phyloP scores from a whole-genome alignment of 2,329 filamentous ascomycete genomes.

The Paramyrothecium sp. region DNA sequence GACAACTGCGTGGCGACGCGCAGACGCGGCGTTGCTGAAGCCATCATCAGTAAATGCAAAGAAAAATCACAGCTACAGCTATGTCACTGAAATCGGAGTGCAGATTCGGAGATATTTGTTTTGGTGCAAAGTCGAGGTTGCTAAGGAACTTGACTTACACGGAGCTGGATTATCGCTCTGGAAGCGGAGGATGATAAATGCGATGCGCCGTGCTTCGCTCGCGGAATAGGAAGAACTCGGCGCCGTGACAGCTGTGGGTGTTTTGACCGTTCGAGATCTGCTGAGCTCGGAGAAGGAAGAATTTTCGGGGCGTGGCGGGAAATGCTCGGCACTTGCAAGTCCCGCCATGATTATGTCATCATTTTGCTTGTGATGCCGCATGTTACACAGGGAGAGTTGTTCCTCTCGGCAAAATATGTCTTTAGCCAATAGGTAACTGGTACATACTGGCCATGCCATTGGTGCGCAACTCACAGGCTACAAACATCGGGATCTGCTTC shows the following conservation, averaged over 20 bases:
- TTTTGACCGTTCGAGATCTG: conserved; percentile 25
- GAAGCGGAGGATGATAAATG: conserved; percentile 41
- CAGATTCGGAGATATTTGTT: background rate
- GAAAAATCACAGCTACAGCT: background rate
- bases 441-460: too few species aligned
- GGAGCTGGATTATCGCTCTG: conserved; percentile 20
- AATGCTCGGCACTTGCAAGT: conserved; percentile 14
- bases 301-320: conserved; percentile 28
- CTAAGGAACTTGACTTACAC: conserved; percentile 30
- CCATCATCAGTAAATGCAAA: background rate
- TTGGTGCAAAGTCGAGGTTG: conserved; percentile 11
- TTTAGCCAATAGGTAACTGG: too few species aligned
- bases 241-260: conserved; percentile 29
- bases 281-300: conserved; percentile 31
- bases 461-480: too few species aligned
- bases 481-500: too few species aligned
- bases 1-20: background rate
- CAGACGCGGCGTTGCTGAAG: background rate
- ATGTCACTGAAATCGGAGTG: background rate
- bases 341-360: conserved; percentile 9
- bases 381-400: too few species aligned
- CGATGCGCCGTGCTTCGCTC: conserved; percentile 33
- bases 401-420: too few species aligned
- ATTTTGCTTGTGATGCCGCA: too few species aligned
- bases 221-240: conserved; percentile 50